Evolutionary conservation across 148 eudicot species (phyloP), one percentile per base, ranked within the genome.

Genomic region (Salicornia ramosissima): DNA sequence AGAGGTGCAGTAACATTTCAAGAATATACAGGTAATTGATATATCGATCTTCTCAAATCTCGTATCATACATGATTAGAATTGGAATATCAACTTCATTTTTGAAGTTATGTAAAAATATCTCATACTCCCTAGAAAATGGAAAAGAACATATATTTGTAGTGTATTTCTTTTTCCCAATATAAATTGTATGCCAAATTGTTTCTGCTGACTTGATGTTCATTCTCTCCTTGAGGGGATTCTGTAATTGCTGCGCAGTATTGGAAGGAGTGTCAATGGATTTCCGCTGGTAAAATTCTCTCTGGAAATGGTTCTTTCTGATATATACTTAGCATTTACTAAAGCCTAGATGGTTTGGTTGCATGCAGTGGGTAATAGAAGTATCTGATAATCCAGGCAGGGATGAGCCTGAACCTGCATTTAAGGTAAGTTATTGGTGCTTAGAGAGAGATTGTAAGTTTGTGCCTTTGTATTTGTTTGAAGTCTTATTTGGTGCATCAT

Each of bases 331-430:
- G 63, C 49, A 47, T 71, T 70, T 33, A 47, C 45, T 28, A 68
- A 59, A 69, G 43, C 52, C 51, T 79, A 65, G 68, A 68, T 75
- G 26, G 16, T 66, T 64, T 71, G 65, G 51, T 75, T 59, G 22
- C 76, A 66, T 79, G 73, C 75, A 94, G 97, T 86, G 92, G 99
- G 97, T 83, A 46, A 87, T 94, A 74, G 99, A 94, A 77, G 75
- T 94, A 69, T 84, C 97, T 67, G 91, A 94, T 74, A 82, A 77
- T 72, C 99, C 99, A 1, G 96, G 93, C 34, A 79, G 77, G 70
- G 88, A 87, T 66, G 97, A 94, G 81, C 85, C 90, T 60, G 86
- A 94, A 78, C 96, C 99, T 74, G 90, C 98, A 71, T 94, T 94
- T 76, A 94, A 94, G 96, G 98, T 90, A 77, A 46, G 55, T 59